A percentile compares a stretch with the other conserved stretches of the same genome.
These are phyloP conservation scores for Saccharomyces kudriavzevii DNA, from an alignment of 805 yeast species.

Conservation along the genomic window DNA sequence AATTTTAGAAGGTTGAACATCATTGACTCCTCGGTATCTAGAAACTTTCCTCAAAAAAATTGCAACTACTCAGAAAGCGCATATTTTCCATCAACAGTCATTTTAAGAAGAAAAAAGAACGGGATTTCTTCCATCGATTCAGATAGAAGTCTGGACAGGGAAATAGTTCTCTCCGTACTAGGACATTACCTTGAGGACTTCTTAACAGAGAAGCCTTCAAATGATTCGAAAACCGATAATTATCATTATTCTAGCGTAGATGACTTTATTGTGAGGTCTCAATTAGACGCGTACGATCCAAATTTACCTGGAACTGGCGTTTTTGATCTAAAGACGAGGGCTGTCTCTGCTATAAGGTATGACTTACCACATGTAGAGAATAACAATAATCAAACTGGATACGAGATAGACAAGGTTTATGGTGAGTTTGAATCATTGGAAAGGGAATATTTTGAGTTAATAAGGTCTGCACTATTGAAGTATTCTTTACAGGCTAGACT, in stretches of 20 bases:
- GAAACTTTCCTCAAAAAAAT: constrained; percentile 33
- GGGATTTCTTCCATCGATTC: constrained; percentile 56
- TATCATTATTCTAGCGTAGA: constrained; percentile 72
- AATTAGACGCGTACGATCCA: constrained; percentile 72
- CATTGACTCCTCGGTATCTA: constrained; percentile 33
- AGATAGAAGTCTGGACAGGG: constrained; percentile 60
- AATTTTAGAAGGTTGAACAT: constrained; percentile 49
- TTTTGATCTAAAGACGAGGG: constrained; percentile 87
- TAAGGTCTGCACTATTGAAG: constrained; percentile 69
- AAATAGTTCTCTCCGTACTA: constrained; percentile 58
- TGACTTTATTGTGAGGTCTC: constrained; percentile 76
- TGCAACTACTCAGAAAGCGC: constrained; percentile 39
- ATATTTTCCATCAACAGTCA: constrained; percentile 45
- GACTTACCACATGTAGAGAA: constrained; percentile 57
- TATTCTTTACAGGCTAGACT: constrained; percentile 87
- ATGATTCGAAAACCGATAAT: constrained; percentile 18
- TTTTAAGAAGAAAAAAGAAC: constrained; percentile 43
- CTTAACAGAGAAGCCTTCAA: constrained; percentile 28
- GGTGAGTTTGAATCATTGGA: constrained; percentile 78
- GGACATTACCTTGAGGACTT: constrained; percentile 77
- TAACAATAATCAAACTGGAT: constrained; percentile 50
- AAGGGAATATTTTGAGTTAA: constrained; percentile 68
- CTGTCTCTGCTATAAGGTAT: constrained; percentile 76
- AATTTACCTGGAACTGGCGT: constrained; percentile 84
- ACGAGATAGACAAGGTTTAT: constrained; percentile 50